Conservation (phyloP, 2,329 filamentous ascomycete species). For the Rhynchosporium agropyri region DNA sequence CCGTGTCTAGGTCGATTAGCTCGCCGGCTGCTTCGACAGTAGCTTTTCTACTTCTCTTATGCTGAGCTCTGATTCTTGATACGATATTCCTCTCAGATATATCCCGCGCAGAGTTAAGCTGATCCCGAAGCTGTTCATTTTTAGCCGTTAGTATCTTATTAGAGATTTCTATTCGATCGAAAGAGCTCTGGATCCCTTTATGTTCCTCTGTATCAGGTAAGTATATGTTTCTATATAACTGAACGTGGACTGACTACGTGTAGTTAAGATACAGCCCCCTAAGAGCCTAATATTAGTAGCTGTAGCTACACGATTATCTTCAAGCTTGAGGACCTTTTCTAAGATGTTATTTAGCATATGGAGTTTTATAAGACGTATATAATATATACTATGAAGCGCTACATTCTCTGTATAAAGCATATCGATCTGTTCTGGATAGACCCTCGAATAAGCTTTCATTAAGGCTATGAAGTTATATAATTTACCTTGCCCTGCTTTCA, state of each 20-base stretch:
- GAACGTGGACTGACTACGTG: conserved; percentile 2
- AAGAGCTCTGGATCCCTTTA: conserved; percentile 1
- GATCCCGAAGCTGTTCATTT: conserved; percentile 1
- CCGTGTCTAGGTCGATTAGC: background rate
- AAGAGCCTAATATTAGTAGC: background rate
- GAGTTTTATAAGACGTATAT: background rate
- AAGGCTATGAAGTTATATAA: background rate
- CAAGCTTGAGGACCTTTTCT: conserved; percentile 1
- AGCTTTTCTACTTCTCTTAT: background rate
- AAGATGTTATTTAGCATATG: background rate
- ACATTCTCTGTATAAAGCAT: conserved; percentile 1
- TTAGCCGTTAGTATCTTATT: conserved; percentile 1
- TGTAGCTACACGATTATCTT: background rate
- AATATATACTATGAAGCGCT: background rate
- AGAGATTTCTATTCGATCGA: conserved; percentile 3
- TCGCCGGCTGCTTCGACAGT: background rate
- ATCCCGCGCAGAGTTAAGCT: background rate
- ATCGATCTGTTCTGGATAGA: background rate
- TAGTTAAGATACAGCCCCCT: background rate
- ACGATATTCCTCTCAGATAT: background rate
- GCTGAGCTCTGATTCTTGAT: conserved; percentile 6
- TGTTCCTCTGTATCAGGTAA: conserved; percentile 1
- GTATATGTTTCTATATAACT: conserved; percentile 1
- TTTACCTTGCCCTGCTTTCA: conserved; percentile 2
- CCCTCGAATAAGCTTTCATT: conserved; percentile 1